Evolutionary conservation across 1,284 basidiomycete species (phyloP).

Genomic region (Amylostereum areolatum): DNA sequence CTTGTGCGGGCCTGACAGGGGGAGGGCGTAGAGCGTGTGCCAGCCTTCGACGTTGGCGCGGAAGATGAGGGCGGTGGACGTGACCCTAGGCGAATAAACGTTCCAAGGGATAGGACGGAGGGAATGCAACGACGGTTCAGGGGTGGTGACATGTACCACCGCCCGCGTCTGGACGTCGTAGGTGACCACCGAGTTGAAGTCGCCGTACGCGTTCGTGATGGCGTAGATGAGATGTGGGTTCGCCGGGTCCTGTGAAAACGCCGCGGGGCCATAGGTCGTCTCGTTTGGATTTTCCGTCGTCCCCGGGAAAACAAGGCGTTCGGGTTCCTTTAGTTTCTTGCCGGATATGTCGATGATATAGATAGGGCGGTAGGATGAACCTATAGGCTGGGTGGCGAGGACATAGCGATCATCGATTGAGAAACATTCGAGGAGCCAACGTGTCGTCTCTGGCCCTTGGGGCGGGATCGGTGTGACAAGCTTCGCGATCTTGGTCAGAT

Average conservation of each 20-base stretch:
- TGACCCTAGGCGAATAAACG: constrained; percentile 18
- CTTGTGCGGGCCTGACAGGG: constrained; percentile 20
- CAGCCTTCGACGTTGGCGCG: constrained; percentile 31
- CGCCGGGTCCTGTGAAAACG: constrained; percentile 23
- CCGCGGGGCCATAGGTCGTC: constrained; percentile 12
- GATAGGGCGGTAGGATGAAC: constrained; percentile 21
- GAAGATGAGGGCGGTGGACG: constrained; percentile 22
- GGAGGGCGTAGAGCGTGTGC: constrained; percentile 24
- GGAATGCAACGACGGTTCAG: constrained; percentile 19
- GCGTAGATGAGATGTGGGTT: constrained; percentile 22
- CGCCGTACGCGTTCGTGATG: constrained; percentile 28
- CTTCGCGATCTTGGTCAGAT: constrained; percentile 22
- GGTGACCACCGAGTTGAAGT: constrained; percentile 26
- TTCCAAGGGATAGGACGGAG: constrained; percentile 26
- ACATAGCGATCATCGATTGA: constrained; percentile 29
- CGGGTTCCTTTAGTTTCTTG: constrained; percentile 15
- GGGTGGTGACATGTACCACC: constrained; percentile 28
- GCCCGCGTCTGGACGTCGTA: constrained; percentile 22
- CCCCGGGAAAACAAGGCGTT: constrained; percentile 24
- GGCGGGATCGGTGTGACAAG: constrained; percentile 23
- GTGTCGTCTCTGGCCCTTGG: constrained; percentile 18
- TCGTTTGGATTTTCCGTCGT: constrained; percentile 21
- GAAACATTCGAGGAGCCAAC: constrained; percentile 20
- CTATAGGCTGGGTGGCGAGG: constrained; percentile 19
- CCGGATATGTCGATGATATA: constrained; percentile 29